Conservation (phyloP, 371 early-diverging fungal species). For the Smittium mucronatum region DNA sequence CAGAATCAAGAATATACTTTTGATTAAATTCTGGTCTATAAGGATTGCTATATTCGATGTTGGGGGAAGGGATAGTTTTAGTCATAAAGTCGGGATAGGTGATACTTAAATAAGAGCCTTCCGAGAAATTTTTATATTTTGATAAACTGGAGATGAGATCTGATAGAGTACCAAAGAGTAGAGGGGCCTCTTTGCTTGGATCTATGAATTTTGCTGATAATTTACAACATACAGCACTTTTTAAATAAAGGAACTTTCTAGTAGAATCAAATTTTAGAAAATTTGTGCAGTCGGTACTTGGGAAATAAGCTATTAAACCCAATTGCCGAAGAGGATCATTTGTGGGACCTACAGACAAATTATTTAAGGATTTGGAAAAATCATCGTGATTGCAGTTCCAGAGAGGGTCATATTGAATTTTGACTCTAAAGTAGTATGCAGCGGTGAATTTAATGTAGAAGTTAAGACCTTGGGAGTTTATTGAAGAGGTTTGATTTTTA, state of each 20-base stretch:
- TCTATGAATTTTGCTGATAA: conserved; percentile 43
- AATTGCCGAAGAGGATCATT: conserved; percentile 56
- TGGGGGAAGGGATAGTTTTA: background rate
- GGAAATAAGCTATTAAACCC: conserved; percentile 47
- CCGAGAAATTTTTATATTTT: background rate
- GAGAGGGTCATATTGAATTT: conserved; percentile 23
- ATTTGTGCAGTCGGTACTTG: conserved; percentile 35
- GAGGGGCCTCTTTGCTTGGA: conserved; percentile 35
- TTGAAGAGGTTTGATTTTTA: background rate
- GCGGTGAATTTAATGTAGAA: background rate
- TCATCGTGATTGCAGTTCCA: conserved; percentile 22
- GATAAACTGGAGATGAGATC: background rate
- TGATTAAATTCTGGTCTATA: background rate
- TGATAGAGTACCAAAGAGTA: background rate
- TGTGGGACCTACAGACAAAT: conserved; percentile 43
- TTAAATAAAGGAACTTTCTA: conserved; percentile 25
- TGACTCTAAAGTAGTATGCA: conserved; percentile 22
- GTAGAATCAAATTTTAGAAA: conserved; percentile 37
- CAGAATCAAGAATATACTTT: background rate
- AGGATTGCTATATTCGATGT: background rate
- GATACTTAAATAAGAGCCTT: background rate
- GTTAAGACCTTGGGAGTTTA: background rate
- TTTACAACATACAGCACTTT: conserved; percentile 43
- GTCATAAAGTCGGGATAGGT: background rate
- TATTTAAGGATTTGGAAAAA: conserved; percentile 21